phyloP scores from a whole-genome alignment of 1,284 basidiomycete genomes.

The Cryptococcus jaspeensis region DNA sequence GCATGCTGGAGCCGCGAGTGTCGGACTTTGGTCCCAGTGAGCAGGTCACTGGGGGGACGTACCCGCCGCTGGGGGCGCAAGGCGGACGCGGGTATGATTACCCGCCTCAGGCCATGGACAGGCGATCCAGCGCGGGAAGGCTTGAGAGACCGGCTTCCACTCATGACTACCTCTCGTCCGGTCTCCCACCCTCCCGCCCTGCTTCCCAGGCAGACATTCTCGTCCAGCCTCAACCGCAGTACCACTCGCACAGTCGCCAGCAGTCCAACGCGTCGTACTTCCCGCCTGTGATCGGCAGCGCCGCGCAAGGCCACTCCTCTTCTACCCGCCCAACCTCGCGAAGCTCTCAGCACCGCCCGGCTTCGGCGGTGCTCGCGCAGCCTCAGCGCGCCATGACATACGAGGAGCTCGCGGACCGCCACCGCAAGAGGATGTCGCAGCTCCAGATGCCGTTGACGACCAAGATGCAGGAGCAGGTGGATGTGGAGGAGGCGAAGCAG shows the following conservation, averaged over 20 bases:
- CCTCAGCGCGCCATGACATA: constrained; percentile 33
- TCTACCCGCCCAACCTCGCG: too few species aligned
- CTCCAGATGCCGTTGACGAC: constrained; percentile 44
- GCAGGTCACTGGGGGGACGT: constrained; percentile 7
- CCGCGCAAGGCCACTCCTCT: too few species aligned
- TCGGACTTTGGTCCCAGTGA: constrained; percentile 21
- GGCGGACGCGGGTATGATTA: background rate
- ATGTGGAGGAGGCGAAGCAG: constrained; percentile 31
- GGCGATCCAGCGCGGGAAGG: background rate
- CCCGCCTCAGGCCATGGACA: background rate
- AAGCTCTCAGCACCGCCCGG: too few species aligned
- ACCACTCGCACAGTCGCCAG: background rate
- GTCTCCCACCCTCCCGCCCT: background rate
- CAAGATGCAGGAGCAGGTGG: constrained; percentile 37
- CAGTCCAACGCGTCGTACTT: too few species aligned
- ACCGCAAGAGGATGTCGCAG: constrained; percentile 39
- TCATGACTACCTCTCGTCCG: too few species aligned
- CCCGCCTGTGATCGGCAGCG: too few species aligned
- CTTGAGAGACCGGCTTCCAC: too few species aligned
- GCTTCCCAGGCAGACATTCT: background rate
- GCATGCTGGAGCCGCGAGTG: constrained; percentile 35
- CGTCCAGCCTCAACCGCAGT: background rate
- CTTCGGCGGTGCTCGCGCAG: too few species aligned
- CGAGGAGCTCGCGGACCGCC: constrained; percentile 48
- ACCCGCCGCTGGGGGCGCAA: background rate